phyloP scores from a whole-genome alignment of 805 yeast genomes.

The Saccharomycopsis fodiens region DNA sequence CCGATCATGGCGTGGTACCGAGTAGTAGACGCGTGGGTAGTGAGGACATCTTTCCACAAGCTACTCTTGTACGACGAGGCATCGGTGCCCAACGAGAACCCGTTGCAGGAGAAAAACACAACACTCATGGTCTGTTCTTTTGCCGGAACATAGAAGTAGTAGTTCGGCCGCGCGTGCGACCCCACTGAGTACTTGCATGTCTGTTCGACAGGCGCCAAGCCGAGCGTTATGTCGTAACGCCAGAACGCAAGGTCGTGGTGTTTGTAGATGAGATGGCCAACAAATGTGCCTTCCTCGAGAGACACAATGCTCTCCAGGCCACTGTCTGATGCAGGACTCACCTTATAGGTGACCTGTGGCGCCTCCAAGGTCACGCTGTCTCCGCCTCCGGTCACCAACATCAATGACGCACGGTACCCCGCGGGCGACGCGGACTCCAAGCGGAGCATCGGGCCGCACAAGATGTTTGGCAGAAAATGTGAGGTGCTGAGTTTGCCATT shows the following conservation, averaged over 20 bases:
- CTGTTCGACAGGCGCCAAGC: slow-evolving; percentile 45
- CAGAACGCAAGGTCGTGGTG: slow-evolving; percentile 49
- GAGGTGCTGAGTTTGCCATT: no score
- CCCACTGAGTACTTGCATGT: slow-evolving; percentile 59
- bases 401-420: slow-evolving; percentile 65
- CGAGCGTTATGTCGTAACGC: slow-evolving; percentile 53
- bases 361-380: slow-evolving; percentile 29
- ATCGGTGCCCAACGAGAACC: slow-evolving; percentile 69
- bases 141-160: slow-evolving; percentile 65
- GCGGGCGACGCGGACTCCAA: no score
- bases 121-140: slow-evolving; percentile 63
- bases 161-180: slow-evolving; percentile 33
- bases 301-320: slow-evolving; percentile 9
- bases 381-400: slow-evolving; percentile 48
- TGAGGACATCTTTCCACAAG: slow-evolving; percentile 79
- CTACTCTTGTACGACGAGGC: slow-evolving; percentile 62
- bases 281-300: slow-evolving; percentile 37
- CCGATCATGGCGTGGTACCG: slow-evolving; percentile 92
- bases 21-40: slow-evolving; percentile 47
- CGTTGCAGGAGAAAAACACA: slow-evolving; percentile 84
- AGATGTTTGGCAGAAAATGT: no score
- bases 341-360: slow-evolving; percentile 25
- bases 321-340: slow-evolving; percentile 28
- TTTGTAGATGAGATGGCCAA: slow-evolving; percentile 36
- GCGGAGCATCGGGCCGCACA: no score